Percentiles rank a stretch among this genome's conserved stretches.
Evolutionary conservation across 768 basidiomycete species (phyloP).

Genomic region (Suillus fuscotomentosus): DNA sequence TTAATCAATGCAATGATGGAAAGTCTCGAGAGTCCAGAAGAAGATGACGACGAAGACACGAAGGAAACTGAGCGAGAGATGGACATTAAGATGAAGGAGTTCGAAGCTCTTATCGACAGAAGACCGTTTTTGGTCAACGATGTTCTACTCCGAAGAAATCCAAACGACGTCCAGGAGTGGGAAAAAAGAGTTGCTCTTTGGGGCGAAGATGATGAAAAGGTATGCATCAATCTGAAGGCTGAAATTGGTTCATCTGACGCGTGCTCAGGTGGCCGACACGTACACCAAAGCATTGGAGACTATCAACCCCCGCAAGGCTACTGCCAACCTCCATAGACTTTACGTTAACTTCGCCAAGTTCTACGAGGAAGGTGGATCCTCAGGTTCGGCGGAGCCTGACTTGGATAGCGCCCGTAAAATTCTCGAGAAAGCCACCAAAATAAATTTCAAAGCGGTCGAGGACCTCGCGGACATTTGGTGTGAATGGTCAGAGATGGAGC

Average conservation of each 20-base stretch:
- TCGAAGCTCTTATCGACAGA: conserved; percentile 93
- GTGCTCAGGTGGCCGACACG: conserved; percentile 80
- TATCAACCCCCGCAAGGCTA: conserved; percentile 84
- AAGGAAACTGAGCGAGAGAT: conserved; percentile 81
- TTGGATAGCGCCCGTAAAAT: conserved; percentile 88
- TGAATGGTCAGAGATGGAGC: conserved; percentile 98
- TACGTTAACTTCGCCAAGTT: conserved; percentile 97
- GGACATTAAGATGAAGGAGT: conserved; percentile 86
- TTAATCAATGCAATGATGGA: conserved; percentile 90
- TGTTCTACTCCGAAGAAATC: conserved; percentile 88
- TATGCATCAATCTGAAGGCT: conserved; percentile 26
- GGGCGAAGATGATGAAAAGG: conserved; percentile 93
- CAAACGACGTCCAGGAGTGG: conserved; percentile 99
- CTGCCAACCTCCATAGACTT: conserved; percentile 84
- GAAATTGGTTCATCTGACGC: conserved; percentile 3
- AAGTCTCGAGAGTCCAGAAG: conserved; percentile 74
- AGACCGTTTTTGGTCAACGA: conserved; percentile 96
- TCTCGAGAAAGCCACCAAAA: conserved; percentile 87
- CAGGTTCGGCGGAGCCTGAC: conserved; percentile 77
- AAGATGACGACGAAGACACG: conserved; percentile 66
- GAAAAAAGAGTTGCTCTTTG: conserved; percentile 94
- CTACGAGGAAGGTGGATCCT: conserved; percentile 92
- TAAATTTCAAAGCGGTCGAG: conserved; percentile 93
- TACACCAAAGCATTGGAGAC: conserved; percentile 89
- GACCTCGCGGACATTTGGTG: conserved; percentile 99